Evolutionary conservation across 805 yeast genomes (phyloP).

Genomic region (Schwanniomyces sp.): DNA sequence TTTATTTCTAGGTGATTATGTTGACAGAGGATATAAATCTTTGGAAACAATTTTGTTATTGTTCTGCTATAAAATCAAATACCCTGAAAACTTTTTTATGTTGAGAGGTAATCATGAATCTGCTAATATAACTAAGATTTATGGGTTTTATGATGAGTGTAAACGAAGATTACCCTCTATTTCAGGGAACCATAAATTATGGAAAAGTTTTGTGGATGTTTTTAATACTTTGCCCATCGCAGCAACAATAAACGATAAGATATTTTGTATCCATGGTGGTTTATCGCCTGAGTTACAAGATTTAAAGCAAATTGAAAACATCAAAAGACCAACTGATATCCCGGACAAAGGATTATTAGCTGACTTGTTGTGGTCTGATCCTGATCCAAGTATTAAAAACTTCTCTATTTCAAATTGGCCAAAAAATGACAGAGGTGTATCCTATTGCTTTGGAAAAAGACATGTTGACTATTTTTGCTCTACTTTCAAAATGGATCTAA

Average conservation of each 20-base stretch:
- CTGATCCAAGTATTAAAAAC: slow-evolving; percentile 44
- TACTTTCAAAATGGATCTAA: slow-evolving; percentile 69
- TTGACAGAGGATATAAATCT: slow-evolving; percentile 59
- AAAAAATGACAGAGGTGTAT: slow-evolving; percentile 81
- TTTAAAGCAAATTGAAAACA: slow-evolving; percentile 66
- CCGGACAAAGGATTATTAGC: slow-evolving; percentile 79
- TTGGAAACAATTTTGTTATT: slow-evolving; percentile 54
- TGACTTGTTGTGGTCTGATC: slow-evolving; percentile 83
- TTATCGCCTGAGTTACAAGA: slow-evolving; percentile 68
- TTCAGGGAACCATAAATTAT: slow-evolving; percentile 32
- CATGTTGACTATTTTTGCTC: slow-evolving; percentile 70
- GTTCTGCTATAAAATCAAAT: slow-evolving; percentile 54
- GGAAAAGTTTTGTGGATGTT: slow-evolving; percentile 56
- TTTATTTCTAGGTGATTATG: slow-evolving; percentile 58
- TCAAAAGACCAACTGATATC: slow-evolving; percentile 79
- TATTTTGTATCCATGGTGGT: slow-evolving; percentile 69
- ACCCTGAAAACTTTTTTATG: slow-evolving; percentile 62
- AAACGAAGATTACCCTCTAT: slow-evolving; percentile 46
- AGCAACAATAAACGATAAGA: slow-evolving; percentile 59
- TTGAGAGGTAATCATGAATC: slow-evolving; percentile 60
- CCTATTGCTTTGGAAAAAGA: slow-evolving; percentile 72
- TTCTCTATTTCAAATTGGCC: slow-evolving; percentile 59
- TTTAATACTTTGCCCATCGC: slow-evolving; percentile 61
- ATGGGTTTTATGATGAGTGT: slow-evolving; percentile 63
- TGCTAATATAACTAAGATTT: slow-evolving; percentile 58